A percentile compares a stretch with the other conserved stretches of the same genome.
These are phyloP conservation scores for Rhamnella rubrinervis DNA, from an alignment of 331 rosid genomes.

Conservation along the genomic window DNA sequence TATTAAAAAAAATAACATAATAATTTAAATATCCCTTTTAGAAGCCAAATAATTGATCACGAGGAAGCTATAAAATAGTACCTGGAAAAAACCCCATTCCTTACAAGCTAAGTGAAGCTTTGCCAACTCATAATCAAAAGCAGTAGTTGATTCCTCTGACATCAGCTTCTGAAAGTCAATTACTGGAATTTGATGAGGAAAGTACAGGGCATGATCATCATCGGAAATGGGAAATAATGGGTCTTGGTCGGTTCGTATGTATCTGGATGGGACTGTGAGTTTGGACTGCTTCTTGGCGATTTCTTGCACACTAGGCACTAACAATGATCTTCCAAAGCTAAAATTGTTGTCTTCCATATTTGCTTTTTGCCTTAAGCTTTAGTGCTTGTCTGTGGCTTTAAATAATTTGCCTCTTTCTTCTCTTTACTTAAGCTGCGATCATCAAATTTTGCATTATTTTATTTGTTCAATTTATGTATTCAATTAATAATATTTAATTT, in stretches of 20 bases:
- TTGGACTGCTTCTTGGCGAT: constrained; percentile 10
- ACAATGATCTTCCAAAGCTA: constrained; percentile 14
- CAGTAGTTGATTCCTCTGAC: neutral
- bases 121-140: constrained; percentile 1
- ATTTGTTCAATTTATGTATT: too few species aligned
- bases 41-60: neutral
- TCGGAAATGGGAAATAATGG: neutral
- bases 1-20: too few species aligned
- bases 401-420: neutral
- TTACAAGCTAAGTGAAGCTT: constrained; percentile 28
- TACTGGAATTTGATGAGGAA: constrained; percentile 19
- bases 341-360: neutral
- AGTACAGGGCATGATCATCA: too few species aligned
- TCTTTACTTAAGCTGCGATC: neutral
- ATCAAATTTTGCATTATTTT: too few species aligned
- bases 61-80: neutral
- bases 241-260: constrained; percentile 1
- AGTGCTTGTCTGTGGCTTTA: neutral
- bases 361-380: neutral
- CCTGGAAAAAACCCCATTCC: constrained; percentile 35
- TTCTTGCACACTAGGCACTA: constrained; percentile 28
- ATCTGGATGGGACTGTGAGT: constrained; percentile 18
- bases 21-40: neutral
- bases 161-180: constrained; percentile 16
- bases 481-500: too few species aligned